phyloP scores from a whole-genome alignment of 345 rosid genomes.

The Dovyalis caffra region DNA sequence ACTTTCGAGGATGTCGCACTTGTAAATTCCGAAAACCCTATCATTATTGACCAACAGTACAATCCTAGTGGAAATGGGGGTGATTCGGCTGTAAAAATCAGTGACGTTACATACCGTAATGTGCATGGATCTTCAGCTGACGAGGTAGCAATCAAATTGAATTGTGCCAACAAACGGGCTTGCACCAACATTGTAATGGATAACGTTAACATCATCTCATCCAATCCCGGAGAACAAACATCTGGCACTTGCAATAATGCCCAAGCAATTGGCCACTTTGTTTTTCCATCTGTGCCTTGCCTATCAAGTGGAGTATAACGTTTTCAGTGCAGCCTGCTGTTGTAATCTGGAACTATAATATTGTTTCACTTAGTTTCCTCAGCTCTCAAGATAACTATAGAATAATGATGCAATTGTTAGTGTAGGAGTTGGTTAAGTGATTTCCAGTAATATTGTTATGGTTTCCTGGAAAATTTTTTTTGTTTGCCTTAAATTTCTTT shows the following conservation, averaged over 20 bases:
- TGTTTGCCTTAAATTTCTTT: too few relatives aligned
- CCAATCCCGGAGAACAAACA: conserved; percentile 10
- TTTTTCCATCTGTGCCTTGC: not conserved
- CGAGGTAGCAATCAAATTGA: conserved; percentile 26
- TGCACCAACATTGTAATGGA: conserved; percentile 33
- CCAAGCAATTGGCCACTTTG: not conserved
- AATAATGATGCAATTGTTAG: too few relatives aligned
- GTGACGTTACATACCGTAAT: conserved; percentile 29
- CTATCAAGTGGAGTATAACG: not conserved
- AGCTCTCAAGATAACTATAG: not conserved
- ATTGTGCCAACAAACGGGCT: conserved; percentile 28
- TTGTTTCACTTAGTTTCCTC: too few relatives aligned
- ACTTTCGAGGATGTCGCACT: conserved; percentile 32
- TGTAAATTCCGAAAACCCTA: conserved; percentile 29
- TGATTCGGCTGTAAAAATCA: conserved; percentile 28
- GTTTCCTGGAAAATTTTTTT: too few relatives aligned
- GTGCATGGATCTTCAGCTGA: conserved; percentile 35
- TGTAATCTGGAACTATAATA: not conserved
- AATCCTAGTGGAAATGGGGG: not conserved
- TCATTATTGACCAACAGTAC: conserved; percentile 39
- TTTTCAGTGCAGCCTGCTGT: not conserved
- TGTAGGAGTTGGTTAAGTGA: too few relatives aligned
- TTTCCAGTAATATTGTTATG: too few relatives aligned
- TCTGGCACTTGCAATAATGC: conserved; percentile 32
- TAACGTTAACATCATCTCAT: conserved; percentile 24